Conservation (phyloP, 1,139 yeast genomes). For the Ogataea hybrid region DNA sequence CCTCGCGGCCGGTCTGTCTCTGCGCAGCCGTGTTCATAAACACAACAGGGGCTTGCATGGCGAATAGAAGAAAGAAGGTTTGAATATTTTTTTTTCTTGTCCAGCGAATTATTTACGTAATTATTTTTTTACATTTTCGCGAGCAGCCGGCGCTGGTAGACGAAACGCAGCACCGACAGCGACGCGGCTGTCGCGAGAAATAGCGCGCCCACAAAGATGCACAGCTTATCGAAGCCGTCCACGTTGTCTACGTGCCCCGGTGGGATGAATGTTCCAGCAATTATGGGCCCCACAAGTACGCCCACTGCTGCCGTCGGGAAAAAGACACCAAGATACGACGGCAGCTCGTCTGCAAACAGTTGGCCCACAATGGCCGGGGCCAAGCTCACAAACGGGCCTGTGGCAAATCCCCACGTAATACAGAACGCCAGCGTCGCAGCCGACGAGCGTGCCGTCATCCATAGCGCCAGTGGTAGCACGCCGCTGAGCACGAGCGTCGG, state of each 20-base stretch:
- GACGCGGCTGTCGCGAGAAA: conserved; percentile 21
- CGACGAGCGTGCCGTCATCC: conserved; percentile 41
- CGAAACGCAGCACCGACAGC: conserved; percentile 13
- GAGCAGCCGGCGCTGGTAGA: conserved; percentile 13
- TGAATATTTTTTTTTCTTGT: conserved; percentile 1
- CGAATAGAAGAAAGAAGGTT: neutral
- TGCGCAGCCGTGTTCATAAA: conserved; percentile 83
- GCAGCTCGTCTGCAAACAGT: conserved; percentile 28
- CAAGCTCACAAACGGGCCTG: conserved; percentile 32
- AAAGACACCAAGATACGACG: conserved; percentile 29
- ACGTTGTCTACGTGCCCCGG: conserved; percentile 21
- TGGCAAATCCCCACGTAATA: conserved; percentile 35
- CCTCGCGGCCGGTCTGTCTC: conserved; percentile 96
- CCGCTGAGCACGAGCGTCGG: conserved; percentile 39
- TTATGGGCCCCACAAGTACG: conserved; percentile 32
- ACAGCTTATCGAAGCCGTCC: conserved; percentile 27
- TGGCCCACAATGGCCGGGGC: conserved; percentile 32
- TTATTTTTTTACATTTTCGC: neutral
- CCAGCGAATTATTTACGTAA: too few species aligned
- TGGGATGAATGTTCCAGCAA: conserved; percentile 33
- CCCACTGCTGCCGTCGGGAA: conserved; percentile 29
- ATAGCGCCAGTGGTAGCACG: conserved; percentile 39
- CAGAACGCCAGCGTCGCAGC: conserved; percentile 33
- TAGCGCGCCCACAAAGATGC: conserved; percentile 28
- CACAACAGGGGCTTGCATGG: conserved; percentile 74